Percentiles rank a stretch among this genome's conserved stretches.
Evolutionary conservation across 2,329 filamentous ascomycete genomes (phyloP).

Genomic region (Didymosphaeria variabile): DNA sequence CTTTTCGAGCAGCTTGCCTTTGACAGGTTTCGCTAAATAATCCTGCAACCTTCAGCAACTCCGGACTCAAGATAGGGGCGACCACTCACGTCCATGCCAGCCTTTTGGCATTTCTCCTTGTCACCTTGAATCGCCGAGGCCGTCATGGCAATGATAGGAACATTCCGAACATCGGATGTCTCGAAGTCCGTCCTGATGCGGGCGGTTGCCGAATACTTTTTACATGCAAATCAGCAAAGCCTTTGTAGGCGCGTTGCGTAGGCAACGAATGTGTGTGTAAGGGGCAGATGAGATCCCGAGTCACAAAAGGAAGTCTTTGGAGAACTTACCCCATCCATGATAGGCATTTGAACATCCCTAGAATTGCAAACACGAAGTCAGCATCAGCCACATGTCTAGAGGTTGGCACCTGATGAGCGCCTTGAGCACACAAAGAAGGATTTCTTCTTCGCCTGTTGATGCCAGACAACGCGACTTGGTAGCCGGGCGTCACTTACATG

Average conservation of each 20-base stretch:
- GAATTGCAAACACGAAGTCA: neutral
- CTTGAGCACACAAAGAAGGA: too few species aligned
- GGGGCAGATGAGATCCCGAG: neutral
- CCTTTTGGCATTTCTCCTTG: conserved; percentile 74
- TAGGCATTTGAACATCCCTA: conserved; percentile 52
- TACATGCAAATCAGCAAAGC: neutral
- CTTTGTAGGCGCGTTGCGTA: neutral
- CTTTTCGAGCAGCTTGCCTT: conserved; percentile 71
- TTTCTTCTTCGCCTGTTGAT: neutral
- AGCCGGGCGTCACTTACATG: conserved; percentile 67
- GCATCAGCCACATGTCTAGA: conserved; percentile 32
- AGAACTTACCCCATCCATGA: conserved; percentile 68
- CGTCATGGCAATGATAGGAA: conserved; percentile 84
- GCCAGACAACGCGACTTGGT: conserved; percentile 62
- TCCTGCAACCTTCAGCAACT: conserved; percentile 39
- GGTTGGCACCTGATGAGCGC: neutral
- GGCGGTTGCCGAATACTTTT: conserved; percentile 45
- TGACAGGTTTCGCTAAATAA: conserved; percentile 65
- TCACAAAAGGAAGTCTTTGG: neutral
- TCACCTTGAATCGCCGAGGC: conserved; percentile 81
- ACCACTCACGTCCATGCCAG: conserved; percentile 71
- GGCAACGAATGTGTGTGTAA: neutral
- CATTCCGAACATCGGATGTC: conserved; percentile 63
- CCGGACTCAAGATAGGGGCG: conserved; percentile 20
- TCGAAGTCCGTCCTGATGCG: conserved; percentile 76